Conservation (phyloP, 768 basidiomycete genomes). For the Pisolithus microcarpus region DNA sequence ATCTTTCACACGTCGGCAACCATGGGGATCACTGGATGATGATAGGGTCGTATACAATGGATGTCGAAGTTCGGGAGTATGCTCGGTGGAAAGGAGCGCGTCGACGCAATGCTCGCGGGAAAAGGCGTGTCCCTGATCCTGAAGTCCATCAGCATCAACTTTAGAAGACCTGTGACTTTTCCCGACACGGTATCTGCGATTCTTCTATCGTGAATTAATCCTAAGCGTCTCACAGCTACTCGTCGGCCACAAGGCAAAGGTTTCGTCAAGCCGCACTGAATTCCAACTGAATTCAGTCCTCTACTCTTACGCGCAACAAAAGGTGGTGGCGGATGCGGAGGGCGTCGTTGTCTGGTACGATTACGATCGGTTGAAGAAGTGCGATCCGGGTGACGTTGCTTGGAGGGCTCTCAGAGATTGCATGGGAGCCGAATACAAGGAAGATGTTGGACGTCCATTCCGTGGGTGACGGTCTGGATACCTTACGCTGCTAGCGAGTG, state of each 20-base stretch:
- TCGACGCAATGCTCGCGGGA: slow-evolving; percentile 51
- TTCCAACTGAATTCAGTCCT: slow-evolving; percentile 49
- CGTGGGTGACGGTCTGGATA: too few species aligned
- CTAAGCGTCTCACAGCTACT: slow-evolving; percentile 39
- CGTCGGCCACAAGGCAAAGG: slow-evolving; percentile 52
- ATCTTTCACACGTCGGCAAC: too few species aligned
- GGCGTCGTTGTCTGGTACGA: slow-evolving; percentile 73
- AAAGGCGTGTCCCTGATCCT: slow-evolving; percentile 68
- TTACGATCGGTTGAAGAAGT: slow-evolving; percentile 60
- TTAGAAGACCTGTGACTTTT: slow-evolving; percentile 63
- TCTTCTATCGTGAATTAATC: slow-evolving; percentile 2
- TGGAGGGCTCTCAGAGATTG: slow-evolving; percentile 27
- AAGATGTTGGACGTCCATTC: slow-evolving; percentile 3
- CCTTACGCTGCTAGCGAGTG: too few species aligned
- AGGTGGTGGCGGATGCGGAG: slow-evolving; percentile 59
- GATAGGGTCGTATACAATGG: slow-evolving; percentile 65
- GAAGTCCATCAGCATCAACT: slow-evolving; percentile 62
- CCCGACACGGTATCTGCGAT: slow-evolving; percentile 59
- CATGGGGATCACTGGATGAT: neutral
- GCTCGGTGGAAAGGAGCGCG: slow-evolving; percentile 51
- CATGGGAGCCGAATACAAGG: slow-evolving; percentile 16
- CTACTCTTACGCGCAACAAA: slow-evolving; percentile 57
- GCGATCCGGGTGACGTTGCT: slow-evolving; percentile 48
- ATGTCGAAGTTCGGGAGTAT: slow-evolving; percentile 48
- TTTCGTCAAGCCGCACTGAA: slow-evolving; percentile 31